A percentile compares a stretch with the other conserved stretches of the same genome.
Conservation (phyloP, 2,329 filamentous ascomycete genomes). For the Aspergillus ochraceoroseus region DNA sequence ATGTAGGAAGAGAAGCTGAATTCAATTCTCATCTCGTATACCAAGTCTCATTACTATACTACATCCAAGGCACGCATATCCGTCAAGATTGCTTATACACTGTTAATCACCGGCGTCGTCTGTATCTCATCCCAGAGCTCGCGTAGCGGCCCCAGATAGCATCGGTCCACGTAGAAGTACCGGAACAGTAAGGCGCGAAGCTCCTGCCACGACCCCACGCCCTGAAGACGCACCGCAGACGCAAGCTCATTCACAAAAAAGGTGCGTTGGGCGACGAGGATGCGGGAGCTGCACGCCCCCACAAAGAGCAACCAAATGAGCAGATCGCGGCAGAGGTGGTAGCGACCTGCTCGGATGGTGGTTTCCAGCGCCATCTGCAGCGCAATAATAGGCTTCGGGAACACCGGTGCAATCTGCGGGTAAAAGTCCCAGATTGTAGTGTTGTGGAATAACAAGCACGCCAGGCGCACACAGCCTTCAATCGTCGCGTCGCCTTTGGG, state of each 20-base stretch:
- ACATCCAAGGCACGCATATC: conserved; percentile 8
- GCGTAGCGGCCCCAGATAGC: conserved; percentile 29
- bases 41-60: conserved; percentile 21
- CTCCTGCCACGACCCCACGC: conserved; percentile 33
- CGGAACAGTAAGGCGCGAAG: conserved; percentile 29
- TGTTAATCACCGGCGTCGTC: conserved; percentile 16
- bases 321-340: conserved; percentile 31
- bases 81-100: conserved; percentile 14
- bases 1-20: too few species aligned
- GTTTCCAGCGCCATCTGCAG: conserved; percentile 32
- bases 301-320: conserved; percentile 39
- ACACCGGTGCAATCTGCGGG: conserved; percentile 32
- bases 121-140: conserved; percentile 34
- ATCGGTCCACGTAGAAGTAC: conserved; percentile 38
- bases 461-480: conserved; percentile 38
- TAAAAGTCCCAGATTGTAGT: conserved; percentile 40
- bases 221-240: conserved; percentile 26
- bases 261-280: conserved; percentile 25
- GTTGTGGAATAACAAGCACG: conserved; percentile 39
- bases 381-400: conserved; percentile 33
- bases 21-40: conserved; percentile 9
- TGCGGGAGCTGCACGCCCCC: conserved; percentile 30
- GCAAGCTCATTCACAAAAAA: conserved; percentile 35
- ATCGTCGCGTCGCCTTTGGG: conserved; percentile 36
- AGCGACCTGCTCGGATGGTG: conserved; percentile 32